phyloP scores from a whole-genome alignment of 2,329 filamentous ascomycete species.

The Neonectria ditissima region DNA sequence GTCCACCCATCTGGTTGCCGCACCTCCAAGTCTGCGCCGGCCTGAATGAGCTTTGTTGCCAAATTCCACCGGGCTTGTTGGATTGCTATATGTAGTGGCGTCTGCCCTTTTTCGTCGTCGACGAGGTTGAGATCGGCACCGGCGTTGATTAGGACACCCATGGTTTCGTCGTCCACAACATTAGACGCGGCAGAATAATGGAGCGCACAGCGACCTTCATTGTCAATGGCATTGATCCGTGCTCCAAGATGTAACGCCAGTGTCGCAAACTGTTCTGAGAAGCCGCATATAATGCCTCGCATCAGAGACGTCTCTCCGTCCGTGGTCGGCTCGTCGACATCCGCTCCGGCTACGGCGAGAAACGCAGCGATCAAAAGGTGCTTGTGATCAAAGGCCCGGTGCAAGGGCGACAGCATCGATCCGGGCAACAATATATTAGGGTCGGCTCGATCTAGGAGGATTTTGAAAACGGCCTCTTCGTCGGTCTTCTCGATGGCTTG shows the following conservation, averaged over 20 bases:
- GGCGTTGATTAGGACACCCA: conserved; percentile 39
- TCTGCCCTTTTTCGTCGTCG: conserved; percentile 42
- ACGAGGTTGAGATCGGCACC: conserved; percentile 41
- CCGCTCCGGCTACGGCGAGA: conserved; percentile 44
- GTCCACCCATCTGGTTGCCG: conserved; percentile 43
- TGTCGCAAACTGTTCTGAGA: conserved; percentile 45
- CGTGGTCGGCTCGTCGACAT: conserved; percentile 44
- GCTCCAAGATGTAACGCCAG: conserved; percentile 42
- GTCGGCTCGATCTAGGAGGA: conserved; percentile 40
- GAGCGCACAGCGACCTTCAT: conserved; percentile 41
- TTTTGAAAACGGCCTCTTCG: conserved; percentile 43
- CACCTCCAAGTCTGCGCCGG: conserved; percentile 43
- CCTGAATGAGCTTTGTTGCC: conserved; percentile 42
- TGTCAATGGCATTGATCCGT: conserved; percentile 41
- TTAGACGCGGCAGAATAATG: conserved; percentile 45
- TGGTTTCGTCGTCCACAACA: conserved; percentile 44
- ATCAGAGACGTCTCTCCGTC: conserved; percentile 44
- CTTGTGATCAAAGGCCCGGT: conserved; percentile 42
- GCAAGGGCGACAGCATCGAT: conserved; percentile 44
- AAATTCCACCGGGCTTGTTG: conserved; percentile 40
- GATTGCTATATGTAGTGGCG: conserved; percentile 42
- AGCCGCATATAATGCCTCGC: conserved; percentile 44
- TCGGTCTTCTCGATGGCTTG: conserved; percentile 41
- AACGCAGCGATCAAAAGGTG: conserved; percentile 45
- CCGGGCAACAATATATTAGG: conserved; percentile 43